Base-by-base conservation (phyloP, 139 green algal species). In the Micractinium sp. region DNA sequence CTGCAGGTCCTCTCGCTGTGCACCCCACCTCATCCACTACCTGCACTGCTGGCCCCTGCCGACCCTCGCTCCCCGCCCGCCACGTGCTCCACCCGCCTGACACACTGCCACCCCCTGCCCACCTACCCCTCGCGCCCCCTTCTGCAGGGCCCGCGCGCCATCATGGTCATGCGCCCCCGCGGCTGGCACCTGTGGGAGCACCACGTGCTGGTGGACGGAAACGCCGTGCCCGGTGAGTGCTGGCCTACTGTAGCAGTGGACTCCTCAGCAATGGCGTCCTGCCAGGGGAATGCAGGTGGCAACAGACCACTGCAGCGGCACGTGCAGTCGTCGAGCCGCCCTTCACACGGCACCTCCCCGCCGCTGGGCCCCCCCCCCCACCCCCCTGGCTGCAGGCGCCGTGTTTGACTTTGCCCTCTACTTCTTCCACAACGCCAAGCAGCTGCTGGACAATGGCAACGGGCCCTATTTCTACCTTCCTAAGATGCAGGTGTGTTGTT, bases 391-490 rank as follows among this genome's bases (percentile, higher is more conserved):
- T 75, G 67, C 67, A 75, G 96, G 88, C 47, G 94, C 90, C 61
- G 85, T 98, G 67, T 96, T 98, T 71, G 96, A 98, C 92, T 98
- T 98, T 91, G 96, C 90, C 15, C 92, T 98, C 19, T 98, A 93
- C 91, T 98, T 98, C 92, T 98, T 97, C 94, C 94, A 98, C 94
- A 97, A 97, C 83, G 95, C 95, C 9, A 76, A 84, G 73, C 66
- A 81, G 85, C 90, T 87, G 88, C 73, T 86, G 87, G 91, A 71
- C 25, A 56, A 56, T n/a, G 90, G 90, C 35, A 85, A 84, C 7
- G 93, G 96, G 16, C 96, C 96, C 82, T 98, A 97, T 91, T 98
- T 98, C 92, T 98, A 98, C 90, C 93, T 98, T 87, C 96, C 96
- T 63, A 98, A 98, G 92, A 98, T 98, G 96, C 93, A 98, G 94